Evolutionary conservation across 2,329 filamentous ascomycete genomes (phyloP).

Genomic region (Boeremia lycopersici): DNA sequence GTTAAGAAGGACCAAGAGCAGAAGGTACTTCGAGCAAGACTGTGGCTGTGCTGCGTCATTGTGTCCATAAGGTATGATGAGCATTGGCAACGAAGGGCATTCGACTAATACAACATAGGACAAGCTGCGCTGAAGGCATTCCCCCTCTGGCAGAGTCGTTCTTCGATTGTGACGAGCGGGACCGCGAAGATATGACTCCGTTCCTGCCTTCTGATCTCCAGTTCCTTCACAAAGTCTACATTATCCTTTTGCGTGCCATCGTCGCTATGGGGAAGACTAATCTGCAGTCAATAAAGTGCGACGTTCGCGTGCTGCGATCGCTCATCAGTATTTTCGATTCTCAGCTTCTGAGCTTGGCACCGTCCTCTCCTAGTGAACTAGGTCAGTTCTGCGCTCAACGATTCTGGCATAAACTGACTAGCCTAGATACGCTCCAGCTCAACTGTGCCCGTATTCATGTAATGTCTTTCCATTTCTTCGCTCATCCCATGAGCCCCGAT

Average conservation of each 20-base stretch:
- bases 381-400: slow-evolving; percentile 25
- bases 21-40: slow-evolving; percentile 41
- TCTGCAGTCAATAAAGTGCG: slow-evolving; percentile 39
- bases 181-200: slow-evolving; percentile 42
- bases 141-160: slow-evolving; percentile 44
- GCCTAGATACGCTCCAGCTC: slow-evolving; percentile 40
- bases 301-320: slow-evolving; percentile 40
- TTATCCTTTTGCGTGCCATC: slow-evolving; percentile 42
- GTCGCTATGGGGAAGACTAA: slow-evolving; percentile 42
- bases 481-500: slow-evolving; percentile 36
- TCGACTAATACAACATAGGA: slow-evolving; percentile 28
- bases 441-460: slow-evolving; percentile 45
- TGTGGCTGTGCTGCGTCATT: slow-evolving; percentile 49
- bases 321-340: slow-evolving; percentile 46
- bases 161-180: slow-evolving; percentile 41
- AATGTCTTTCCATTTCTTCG: slow-evolving; percentile 46
- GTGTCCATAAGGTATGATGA: slow-evolving; percentile 42
- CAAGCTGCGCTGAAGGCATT: slow-evolving; percentile 43
- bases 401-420: slow-evolving; percentile 17
- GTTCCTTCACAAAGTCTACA: slow-evolving; percentile 43
- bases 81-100: background rate
- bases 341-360: slow-evolving; percentile 37
- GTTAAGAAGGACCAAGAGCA: slow-evolving; percentile 45
- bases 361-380: slow-evolving; percentile 40
- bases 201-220: slow-evolving; percentile 39